Evolutionary conservation across 441 rosid genomes (phyloP), one percentile per base, ranked within the genome.

Genomic region (Adansonia madagascariensis): DNA sequence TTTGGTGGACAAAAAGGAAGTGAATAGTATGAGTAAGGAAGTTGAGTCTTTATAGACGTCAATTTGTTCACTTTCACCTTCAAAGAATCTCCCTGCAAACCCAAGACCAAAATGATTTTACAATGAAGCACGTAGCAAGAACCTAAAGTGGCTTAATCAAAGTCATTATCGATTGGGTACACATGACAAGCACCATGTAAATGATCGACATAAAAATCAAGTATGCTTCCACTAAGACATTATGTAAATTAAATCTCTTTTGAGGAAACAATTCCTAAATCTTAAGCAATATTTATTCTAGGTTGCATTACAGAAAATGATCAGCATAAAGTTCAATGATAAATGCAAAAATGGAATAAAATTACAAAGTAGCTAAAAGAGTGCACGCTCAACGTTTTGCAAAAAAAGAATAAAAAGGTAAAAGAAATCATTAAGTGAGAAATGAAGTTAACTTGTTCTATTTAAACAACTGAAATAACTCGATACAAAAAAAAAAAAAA

Each of bases 41-140:
- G 94, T 82, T 88, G 90, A 2, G 94, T 90, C 86, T 88, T 90
- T 15, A 84, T 85, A 50, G 94, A 90, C 3, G 86, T 88, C 84
- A 90, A 77, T 50, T 90, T 90, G 81, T 90, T 90, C 46, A 90
- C 91, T 83, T 90, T 90, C 81, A 90, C 91, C 77, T 84, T 85
- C 78, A 90, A 78, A 8, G 81, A 70, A 84, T 87, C 88, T 7
- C 90, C 89, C 93, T 90, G 81, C 75, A 83, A 20, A 20, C 18
- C 56, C 81, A 60, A 60, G 17, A 57, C 50, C 49, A 27, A 27
- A 10, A 2, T 15, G 10, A 22, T 17, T 77, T 10, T 66, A n/a
- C 15, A 72, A 17, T 31, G 24, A 52, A 55, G 27, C 49, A 14
- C 41, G 66, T 8, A 1, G 56, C 3, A n/a, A 50, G 20, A 52